Base-by-base conservation (phyloP, 768 basidiomycete species). In the Lactarius psammicola region DNA sequence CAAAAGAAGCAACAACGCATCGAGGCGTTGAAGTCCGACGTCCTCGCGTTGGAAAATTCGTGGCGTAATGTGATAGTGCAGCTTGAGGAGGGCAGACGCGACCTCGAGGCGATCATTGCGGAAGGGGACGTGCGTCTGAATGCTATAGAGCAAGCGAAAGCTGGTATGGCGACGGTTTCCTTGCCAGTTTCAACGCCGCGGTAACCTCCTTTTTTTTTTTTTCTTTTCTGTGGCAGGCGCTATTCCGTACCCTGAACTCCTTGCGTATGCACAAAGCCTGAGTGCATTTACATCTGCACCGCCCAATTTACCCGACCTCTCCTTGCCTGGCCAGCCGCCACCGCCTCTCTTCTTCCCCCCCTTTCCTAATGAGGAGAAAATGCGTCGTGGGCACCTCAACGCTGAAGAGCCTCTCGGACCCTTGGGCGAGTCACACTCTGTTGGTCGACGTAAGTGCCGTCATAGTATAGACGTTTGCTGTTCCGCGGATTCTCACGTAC, bases 281-380 rank as follows among this genome's bases (percentile, higher is more conserved):
- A 89, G 90, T 68, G 85, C 89, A 17, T 94, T 93, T 76, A 92
- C 92, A 6, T 92, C 92, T 38, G 92, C 92, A 11, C 92, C 92
- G 9, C 92, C 92, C 11, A 92, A 91, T 72, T 89, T 92, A 85
- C 90, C 90, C 26, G 90, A 91, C 71, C 81, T 86, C 56, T 80
- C 80, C 30, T 76, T 85, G 6, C 86, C 88, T 0, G 88, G 88
- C 10, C 90, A 89, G 70, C 86, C 86, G 13, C 88, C 89, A 0
- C 87, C 87, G 20, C 89, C 88, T 20, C 73, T 91, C 49, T 93
- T 94, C 81, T 92, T 93, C 78, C 92, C 92, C 42, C 93, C 93
- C 13, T 94, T 93, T 75, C 92, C 92, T 0, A 93, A 92, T 72
- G 92, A 93, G 77, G 92, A 93, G 74, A 94, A 92, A 76, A 92